Base-by-base conservation (phyloP, 345 rosid species). In the Erodium maritimum region DNA sequence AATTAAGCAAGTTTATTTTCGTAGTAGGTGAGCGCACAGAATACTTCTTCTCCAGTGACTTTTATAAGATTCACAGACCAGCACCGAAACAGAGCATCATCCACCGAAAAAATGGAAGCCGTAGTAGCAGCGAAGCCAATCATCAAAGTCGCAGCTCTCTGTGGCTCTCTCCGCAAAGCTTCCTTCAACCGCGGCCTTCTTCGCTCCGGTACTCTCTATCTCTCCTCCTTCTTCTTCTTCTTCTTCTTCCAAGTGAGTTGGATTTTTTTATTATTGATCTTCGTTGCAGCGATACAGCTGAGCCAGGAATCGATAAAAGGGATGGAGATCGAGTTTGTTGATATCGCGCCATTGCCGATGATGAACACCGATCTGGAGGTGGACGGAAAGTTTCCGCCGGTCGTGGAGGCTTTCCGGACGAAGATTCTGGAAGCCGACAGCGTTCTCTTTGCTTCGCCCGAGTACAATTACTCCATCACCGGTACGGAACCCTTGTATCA, bases 381-480 rank as follows among this genome's bases (percentile, higher is more conserved):
- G 50, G 65, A 70, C 54, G 95, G 89, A 19, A 70, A 71, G 55
- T 84, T 61, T 59, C 95, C 91, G 11, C 72, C 80, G 0, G 78
- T 6, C 0, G 86, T 89, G 50, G 88, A 86, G 64, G 88, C 77
- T 73, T 75, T 89, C 70, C 81, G 91, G 17, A 71, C 60, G 56
- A 79, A 82, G 73, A 80, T 89, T 33, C 76, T 70, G 17, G 61
- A 65, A 19, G 87, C 95, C 23, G 96, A 84, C 45, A 65, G 84
- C 72, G 21, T 76, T 18, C 78, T 90, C n/a, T 86, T 86, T 19
- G 95, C 95, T 58, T 90, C 83, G 1, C 95, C 91, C 0, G 95
- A 90, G 73, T 84, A 86, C 63, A 90, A 84, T 46, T 86, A 54
- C 75, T 86, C 97, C 21, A 65, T 86, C 25, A 53, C 90, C 23